A percentile compares a stretch with the other conserved stretches of the same genome.
These are phyloP conservation scores for Rhipidocladum racemiflorum DNA, from an alignment of 176 grass and related monocot genomes.

Conservation along the genomic window DNA sequence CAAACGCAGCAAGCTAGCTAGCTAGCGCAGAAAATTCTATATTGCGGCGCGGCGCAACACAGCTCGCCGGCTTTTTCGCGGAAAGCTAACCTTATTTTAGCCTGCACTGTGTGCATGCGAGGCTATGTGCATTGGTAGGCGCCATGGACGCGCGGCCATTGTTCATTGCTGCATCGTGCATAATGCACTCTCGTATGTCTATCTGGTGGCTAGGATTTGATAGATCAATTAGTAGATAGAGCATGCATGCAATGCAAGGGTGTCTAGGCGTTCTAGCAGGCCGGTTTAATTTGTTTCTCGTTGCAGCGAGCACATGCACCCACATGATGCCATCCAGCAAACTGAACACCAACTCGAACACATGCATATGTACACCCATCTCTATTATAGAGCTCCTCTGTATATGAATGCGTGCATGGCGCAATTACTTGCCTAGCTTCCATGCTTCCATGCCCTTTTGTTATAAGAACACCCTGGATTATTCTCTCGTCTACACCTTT, in stretches of 20 bases:
- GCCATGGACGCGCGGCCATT: not conserved
- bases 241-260: slow-evolving; percentile 23
- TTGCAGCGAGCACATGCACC: slow-evolving; percentile 47
- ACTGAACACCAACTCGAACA: slow-evolving; percentile 28
- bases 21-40: not conserved
- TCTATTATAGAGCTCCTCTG: slow-evolving; percentile 25
- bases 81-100: not conserved
- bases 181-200: not conserved
- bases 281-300: not conserved
- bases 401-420: slow-evolving; percentile 17
- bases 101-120: not conserved
- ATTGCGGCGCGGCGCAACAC: not conserved
- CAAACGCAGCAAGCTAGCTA: not conserved
- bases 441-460: slow-evolving; percentile 36
- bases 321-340: slow-evolving; percentile 41
- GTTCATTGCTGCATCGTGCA: not conserved
- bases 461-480: slow-evolving; percentile 58
- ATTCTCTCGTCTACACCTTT: slow-evolving; percentile 38
- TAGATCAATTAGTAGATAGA: slow-evolving; percentile 31
- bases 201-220: not conserved
- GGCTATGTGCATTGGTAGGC: not conserved
- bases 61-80: not conserved
- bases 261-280: not conserved
- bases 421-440: not conserved
- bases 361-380: not conserved